These are phyloP conservation scores for Mycena filopes DNA, from an alignment of 768 basidiomycete genomes.

Conservation along the genomic window DNA sequence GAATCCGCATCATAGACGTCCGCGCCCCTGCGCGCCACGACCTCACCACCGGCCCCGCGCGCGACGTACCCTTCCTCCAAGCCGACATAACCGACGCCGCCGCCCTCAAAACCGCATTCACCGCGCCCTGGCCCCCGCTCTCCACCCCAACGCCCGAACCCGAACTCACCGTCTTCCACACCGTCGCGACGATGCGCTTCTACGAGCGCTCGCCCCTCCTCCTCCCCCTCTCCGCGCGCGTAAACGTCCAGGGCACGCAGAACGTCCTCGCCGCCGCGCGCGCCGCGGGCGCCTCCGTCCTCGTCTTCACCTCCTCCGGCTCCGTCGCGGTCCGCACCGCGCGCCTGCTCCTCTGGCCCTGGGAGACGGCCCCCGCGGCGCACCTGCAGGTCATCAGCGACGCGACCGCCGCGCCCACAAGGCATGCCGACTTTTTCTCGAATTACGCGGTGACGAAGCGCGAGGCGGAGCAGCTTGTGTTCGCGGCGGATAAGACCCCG, in stretches of 20 bases:
- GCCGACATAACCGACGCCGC: constrained; percentile 66
- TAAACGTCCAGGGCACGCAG: constrained; percentile 75
- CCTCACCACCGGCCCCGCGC: constrained; percentile 60
- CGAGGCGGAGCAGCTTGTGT: constrained; percentile 62
- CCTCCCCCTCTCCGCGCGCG: constrained; percentile 62
- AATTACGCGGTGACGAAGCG: constrained; percentile 80
- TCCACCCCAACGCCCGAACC: too few species aligned
- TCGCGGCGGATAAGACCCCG: constrained; percentile 32
- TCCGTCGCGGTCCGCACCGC: constrained; percentile 67
- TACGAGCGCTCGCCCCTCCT: constrained; percentile 70
- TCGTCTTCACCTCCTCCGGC: constrained; percentile 82
- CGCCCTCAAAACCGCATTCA: constrained; percentile 70
- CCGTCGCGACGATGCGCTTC: constrained; percentile 82
- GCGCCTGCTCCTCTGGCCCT: constrained; percentile 79
- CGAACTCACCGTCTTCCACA: constrained; percentile 79
- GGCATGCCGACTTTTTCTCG: constrained; percentile 75
- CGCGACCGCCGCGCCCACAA: constrained; percentile 59
- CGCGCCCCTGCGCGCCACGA: constrained; percentile 68
- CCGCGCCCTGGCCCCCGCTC: constrained; percentile 68
- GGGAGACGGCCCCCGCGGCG: constrained; percentile 67
- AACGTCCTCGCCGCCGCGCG: constrained; percentile 75
- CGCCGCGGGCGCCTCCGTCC: constrained; percentile 60
- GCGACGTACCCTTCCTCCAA: constrained; percentile 65
- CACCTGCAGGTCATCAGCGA: constrained; percentile 73
- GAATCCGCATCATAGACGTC: constrained; percentile 76